Evolutionary conservation across 2,329 filamentous ascomycete species (phyloP).

Genomic region (Juglanconis oblonga): DNA sequence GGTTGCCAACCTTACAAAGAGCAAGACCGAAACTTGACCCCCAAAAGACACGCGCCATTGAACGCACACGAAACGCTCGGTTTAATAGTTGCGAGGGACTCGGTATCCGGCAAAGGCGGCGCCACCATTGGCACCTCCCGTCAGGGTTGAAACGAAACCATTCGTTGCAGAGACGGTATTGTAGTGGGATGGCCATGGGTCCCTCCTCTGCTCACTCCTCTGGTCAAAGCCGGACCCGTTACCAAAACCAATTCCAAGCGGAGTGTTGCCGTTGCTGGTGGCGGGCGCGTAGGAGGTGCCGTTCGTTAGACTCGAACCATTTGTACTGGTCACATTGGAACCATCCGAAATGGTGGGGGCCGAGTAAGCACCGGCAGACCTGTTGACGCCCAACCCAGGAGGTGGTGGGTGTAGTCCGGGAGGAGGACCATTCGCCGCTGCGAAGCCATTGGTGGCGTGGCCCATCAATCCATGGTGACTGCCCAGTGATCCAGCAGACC

Average conservation of each 20-base stretch:
- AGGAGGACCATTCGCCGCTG: conserved; percentile 71
- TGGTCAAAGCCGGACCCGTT: not conserved
- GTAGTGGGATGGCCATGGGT: conserved; percentile 6
- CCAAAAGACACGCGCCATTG: not conserved
- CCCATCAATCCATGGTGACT: conserved; percentile 59
- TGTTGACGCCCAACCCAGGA: conserved; percentile 57
- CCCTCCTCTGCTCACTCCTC: not conserved
- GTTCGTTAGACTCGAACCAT: not conserved
- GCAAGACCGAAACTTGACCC: not conserved
- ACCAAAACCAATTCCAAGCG: not conserved
- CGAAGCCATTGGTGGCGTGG: conserved; percentile 56
- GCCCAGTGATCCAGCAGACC: conserved; percentile 39
- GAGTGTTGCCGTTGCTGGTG: not conserved
- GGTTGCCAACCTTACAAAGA: too few species aligned
- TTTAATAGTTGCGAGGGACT: not conserved
- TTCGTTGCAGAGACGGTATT: not conserved
- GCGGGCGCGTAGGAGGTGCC: conserved; percentile 2
- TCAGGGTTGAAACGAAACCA: not conserved
- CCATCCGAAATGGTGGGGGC: conserved; percentile 3
- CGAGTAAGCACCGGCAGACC: conserved; percentile 15
- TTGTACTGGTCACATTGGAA: not conserved
- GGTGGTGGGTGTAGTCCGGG: conserved; percentile 71
- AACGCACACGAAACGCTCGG: not conserved
- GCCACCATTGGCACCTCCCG: not conserved
- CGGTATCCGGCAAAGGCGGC: not conserved